phyloP scores from a whole-genome alignment of 108 stramenopile genomes.

The Asterionellopsis glacialis region DNA sequence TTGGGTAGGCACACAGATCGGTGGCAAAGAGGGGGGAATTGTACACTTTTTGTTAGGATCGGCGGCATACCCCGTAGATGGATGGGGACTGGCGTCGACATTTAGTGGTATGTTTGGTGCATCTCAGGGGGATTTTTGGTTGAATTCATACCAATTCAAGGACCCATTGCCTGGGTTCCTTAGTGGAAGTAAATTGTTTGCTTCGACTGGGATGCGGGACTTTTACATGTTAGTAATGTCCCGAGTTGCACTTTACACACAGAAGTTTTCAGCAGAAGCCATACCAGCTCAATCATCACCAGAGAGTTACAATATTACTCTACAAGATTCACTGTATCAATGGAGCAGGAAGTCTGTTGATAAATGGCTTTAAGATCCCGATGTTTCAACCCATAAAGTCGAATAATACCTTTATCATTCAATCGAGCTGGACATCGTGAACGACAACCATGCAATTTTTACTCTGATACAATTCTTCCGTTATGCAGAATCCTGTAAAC shows the following conservation, averaged over 20 bases:
- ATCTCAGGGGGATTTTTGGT: slow-evolving; percentile 13
- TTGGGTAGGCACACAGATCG: slow-evolving; percentile 57
- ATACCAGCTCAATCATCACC: slow-evolving; percentile 10
- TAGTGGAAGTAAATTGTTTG: slow-evolving; percentile 1
- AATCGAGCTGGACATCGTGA: too few relatives aligned
- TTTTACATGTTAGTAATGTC: slow-evolving; percentile 6
- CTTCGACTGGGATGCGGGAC: slow-evolving; percentile 21
- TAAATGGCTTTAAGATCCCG: too few relatives aligned
- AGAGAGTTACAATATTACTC: slow-evolving; percentile 24
- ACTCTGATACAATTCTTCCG: too few relatives aligned
- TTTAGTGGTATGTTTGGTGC: slow-evolving; percentile 29
- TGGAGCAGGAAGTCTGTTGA: slow-evolving; percentile 35
- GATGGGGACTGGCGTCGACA: slow-evolving; percentile 35
- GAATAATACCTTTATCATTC: too few relatives aligned
- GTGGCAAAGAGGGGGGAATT: slow-evolving; percentile 3
- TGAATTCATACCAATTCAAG: slow-evolving; percentile 4
- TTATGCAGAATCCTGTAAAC: too few relatives aligned
- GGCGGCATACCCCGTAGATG: slow-evolving; percentile 26
- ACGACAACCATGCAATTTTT: too few relatives aligned
- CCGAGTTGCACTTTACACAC: slow-evolving; percentile 8
- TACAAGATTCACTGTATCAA: slow-evolving; percentile 36
- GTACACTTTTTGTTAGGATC: slow-evolving; percentile 8
- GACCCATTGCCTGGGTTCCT: background rate
- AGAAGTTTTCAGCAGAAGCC: slow-evolving; percentile 13
- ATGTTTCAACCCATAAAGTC: too few relatives aligned